Base-by-base conservation (phyloP, 257 asterid genomes). In the Lavandula angustifolia region DNA sequence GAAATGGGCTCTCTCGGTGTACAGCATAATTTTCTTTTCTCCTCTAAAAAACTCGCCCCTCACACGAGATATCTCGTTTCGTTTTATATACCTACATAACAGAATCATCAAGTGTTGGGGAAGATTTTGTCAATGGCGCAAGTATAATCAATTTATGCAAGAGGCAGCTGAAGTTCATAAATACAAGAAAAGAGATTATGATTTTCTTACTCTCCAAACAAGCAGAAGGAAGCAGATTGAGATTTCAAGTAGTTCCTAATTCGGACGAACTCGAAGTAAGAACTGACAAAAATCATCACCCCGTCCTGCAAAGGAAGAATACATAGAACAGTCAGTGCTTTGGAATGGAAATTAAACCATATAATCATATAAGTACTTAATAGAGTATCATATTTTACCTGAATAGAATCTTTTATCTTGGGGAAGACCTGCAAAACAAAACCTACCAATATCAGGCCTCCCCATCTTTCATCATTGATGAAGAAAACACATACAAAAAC, bases 1-100 rank as follows among this genome's bases (percentile, higher is more conserved):
- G 87, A 89, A 92, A 76, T 92, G 97, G 78, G 96, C 92, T 81
- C 99, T 85, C 80, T 92, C 99, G 1, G 96, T 85, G 80, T 92
- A 92, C 53, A 92, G 88, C 82, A 92, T 80, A 57, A 92, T 87
- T 76, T 87, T 89, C 82, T 81, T 83, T 54, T 81, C 83, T 52
- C 90, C 92, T 60, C 91, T 76, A 57, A 82, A 92, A 76, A 92
- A 92, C 86, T 92, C 80, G 66, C 85, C 89, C 71, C 97, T 82
- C 49, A 88, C 97, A 40, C 70, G 89, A 74, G 99, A 89, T 71
- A 89, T 92, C 67, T 92, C 97, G 51, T 79, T 79, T 63, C 82
- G 91, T 53, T 84, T 78, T 66, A 88, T 77, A 67, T 92, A 89
- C 81, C 99, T 92, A 71, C 27, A 22, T 22, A 22, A 53, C 64